Base-by-base conservation (phyloP, 2,329 filamentous ascomycete genomes). In the Alternaria sp. region DNA sequence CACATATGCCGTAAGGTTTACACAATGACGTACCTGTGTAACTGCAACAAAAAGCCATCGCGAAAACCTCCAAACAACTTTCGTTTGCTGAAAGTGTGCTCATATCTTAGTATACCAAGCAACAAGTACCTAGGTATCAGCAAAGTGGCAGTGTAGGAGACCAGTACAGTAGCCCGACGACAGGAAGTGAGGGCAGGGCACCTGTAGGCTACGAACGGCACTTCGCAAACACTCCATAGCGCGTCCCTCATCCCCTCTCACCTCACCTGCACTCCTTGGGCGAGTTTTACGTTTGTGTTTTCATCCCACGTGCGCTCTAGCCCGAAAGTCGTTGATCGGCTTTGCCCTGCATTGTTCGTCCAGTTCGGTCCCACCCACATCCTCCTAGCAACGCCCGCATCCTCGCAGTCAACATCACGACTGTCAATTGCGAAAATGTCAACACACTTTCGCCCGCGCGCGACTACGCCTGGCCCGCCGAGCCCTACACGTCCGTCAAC, bases 401-500 rank as follows among this genome's bases (percentile, higher is more conserved):
- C 56, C 36, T 44, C 21, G 17, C 8, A 13, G 19, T 19, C 46
- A 52, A 51, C 32, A 28, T 9, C 45, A 52, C 49, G 36, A 40
- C 30, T 23, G 30, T 52, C 30, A 32, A 52, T 44, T 26, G n/a
- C 25, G 21, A 44, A 8, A 25, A 62, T 62, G 59, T 55, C 61
- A 11, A 55, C 57, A 28, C 57, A 62, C 15, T 54, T 59, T 47
- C 59, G 26, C 21, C 54, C 59, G 21, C 46, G 59, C 26, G 19
- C 54, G 69, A 67, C 11, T 63, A 66, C 51, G 56, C 74, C 58
- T 40, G 58, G 52, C 4, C 66, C 57, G 59, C 68, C 59, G 12
- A 66, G 60, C 2, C 73, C 73, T 4, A 49, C 55, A 1, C 68
- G 69, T 19, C 73, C 74, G 12, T 54, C 64, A 26, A 74, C 68